Conservation (phyloP, 352 stramenopile species). For the Thraustochytrium striatum region DNA sequence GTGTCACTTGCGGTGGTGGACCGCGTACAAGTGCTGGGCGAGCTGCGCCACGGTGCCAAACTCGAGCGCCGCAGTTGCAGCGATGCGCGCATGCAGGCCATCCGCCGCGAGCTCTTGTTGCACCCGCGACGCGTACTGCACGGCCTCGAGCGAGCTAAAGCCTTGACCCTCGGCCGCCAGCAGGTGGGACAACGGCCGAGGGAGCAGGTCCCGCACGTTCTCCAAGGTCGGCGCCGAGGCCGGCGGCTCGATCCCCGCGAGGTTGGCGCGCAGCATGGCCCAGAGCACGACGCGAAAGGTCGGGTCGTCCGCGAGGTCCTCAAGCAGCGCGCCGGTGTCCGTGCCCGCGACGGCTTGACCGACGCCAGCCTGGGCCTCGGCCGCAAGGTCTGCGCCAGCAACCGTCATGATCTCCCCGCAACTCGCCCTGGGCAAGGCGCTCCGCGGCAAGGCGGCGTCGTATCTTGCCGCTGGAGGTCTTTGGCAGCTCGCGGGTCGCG, state of each 20-base stretch:
- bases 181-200: not conserved
- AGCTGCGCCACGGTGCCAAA: not conserved
- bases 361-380: not conserved
- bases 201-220: not conserved
- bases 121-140: not conserved
- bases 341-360: conserved; percentile 58
- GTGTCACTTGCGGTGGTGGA: no score
- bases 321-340: conserved; percentile 54
- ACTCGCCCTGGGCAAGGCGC: conserved; percentile 58
- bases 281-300: not conserved
- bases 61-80: not conserved
- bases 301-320: not conserved
- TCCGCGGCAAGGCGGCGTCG: conserved; percentile 65
- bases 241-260: not conserved
- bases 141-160: conserved; percentile 17
- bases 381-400: conserved; percentile 25
- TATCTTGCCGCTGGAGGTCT: conserved; percentile 78
- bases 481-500: conserved; percentile 66
- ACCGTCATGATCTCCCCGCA: conserved; percentile 51
- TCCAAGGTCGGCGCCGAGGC: not conserved
- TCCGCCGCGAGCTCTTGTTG: not conserved
- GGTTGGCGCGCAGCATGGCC: not conserved
- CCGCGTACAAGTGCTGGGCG: not conserved
- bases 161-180: not conserved
- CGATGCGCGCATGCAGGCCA: not conserved